Evolutionary conservation across 31 red algal genomes (phyloP), one percentile per base, ranked within the genome.

Genomic region (Endocladia muricata): DNA sequence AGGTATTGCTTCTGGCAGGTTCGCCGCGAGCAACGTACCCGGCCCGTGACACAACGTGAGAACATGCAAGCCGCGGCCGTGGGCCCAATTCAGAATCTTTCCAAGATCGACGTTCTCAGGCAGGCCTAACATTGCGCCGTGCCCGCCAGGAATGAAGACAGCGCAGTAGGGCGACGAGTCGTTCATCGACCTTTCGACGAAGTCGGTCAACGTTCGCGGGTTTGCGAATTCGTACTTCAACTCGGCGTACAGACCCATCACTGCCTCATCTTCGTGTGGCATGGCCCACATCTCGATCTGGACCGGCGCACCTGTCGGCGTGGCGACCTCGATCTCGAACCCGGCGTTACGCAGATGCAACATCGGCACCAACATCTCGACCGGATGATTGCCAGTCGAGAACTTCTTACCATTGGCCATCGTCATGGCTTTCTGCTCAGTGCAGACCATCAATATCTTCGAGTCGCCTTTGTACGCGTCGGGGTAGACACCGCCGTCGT

Each of bases 321-420:
- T 64, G 25, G 60, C 60, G 25, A 64, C 26, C 25, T 64, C 60
- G n/a, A 64, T 22, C 13, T 64, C 60, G 25, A 64, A 64, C 11
- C 60, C 60, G 13, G 60, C 60, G 26, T 64, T 64, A 13, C 60
- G 13, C 60, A 64, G 60, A 30, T 64, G 60, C 60, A 64, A 30
- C 60, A 64, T 64, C 26, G 60, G 60, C 60, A 64, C 60, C 25
- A 64, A 30, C 13, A 23, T 28, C 25, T 64, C 60, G n/a, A 30
- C 26, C 11, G 60, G 60, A 30, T 64, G 60, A 30, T 64, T 64
- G 13, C 60, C 60, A 11, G 60, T 64, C 26, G 60, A 17, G 25
- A 64, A 64, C 60, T 22, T 15, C 60, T 64, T 64, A 23, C 60
- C 60, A 23, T 64, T 64, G 15, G 13, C 25, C 60, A 64, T 64